These are phyloP conservation scores for Syncephalastrum monosporum DNA, from an alignment of 371 early-diverging fungal species.

Conservation along the genomic window DNA sequence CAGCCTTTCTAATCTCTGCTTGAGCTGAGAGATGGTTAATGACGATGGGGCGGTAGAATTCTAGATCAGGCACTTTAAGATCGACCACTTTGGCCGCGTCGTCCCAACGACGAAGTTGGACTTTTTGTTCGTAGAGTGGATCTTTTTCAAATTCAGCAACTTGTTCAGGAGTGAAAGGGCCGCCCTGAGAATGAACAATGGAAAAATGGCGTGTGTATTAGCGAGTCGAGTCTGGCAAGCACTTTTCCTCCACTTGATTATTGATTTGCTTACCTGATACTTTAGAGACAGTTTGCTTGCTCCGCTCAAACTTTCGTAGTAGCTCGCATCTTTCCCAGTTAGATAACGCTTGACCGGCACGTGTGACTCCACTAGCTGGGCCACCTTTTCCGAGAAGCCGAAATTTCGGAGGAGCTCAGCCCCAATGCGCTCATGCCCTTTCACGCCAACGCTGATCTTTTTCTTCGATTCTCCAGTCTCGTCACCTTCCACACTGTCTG, in stretches of 20 bases:
- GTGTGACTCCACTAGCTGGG: conserved; percentile 51
- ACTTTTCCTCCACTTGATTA: not conserved
- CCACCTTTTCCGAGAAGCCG: conserved; percentile 53
- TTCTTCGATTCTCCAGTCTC: conserved; percentile 10
- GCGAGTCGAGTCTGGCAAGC: not conserved
- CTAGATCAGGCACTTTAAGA: conserved; percentile 39
- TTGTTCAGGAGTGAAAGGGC: conserved; percentile 42
- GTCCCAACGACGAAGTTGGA: conserved; percentile 55
- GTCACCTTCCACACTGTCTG: conserved; percentile 23
- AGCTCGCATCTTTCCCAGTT: conserved; percentile 42
- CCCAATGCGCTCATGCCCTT: conserved; percentile 52
- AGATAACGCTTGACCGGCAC: conserved; percentile 56
- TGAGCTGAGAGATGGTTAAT: conserved; percentile 18
- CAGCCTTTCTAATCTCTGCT: not conserved
- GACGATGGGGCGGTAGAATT: conserved; percentile 42
- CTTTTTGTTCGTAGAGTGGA: conserved; percentile 46
- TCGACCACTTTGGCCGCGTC: conserved; percentile 50
- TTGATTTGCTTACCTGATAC: conserved; percentile 35
- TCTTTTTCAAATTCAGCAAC: conserved; percentile 44
- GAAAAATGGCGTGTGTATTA: not conserved
- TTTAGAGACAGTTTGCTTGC: conserved; percentile 54
- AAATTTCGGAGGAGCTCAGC: conserved; percentile 47
- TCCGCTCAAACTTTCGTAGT: conserved; percentile 42
- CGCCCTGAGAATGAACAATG: conserved; percentile 23
- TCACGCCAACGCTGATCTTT: conserved; percentile 39